Evolutionary conservation across 257 asterid genomes (phyloP).

Genomic region (Jasminum sambac): DNA sequence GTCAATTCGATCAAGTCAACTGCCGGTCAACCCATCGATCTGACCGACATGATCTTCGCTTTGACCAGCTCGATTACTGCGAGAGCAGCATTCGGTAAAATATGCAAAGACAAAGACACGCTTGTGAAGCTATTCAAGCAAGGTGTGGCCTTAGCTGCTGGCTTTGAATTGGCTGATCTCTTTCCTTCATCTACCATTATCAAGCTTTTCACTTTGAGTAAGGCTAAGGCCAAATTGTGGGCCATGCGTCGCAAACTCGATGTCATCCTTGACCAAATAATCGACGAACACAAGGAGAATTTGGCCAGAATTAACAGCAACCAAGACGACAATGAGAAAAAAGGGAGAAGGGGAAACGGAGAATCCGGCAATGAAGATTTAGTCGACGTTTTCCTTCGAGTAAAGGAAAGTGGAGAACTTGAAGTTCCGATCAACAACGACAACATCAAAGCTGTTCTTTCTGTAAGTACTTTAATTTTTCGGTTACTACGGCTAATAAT

Average conservation of each 20-base stretch:
- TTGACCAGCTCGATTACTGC: not conserved
- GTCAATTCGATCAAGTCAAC: not conserved
- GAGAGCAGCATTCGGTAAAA: not conserved
- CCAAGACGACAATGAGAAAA: not conserved
- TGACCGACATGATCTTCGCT: not conserved
- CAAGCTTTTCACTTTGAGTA: not conserved
- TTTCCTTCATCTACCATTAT: not conserved
- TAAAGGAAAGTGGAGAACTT: constrained; percentile 6
- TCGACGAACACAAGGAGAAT: constrained; percentile 7
- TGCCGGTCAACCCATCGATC: not conserved
- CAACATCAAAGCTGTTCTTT: constrained; percentile 9
- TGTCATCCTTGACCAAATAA: not conserved
- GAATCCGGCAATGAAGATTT: not conserved
- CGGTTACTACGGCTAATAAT: not conserved
- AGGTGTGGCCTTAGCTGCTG: not conserved
- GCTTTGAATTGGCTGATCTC: constrained; percentile 2
- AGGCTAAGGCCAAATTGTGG: not conserved
- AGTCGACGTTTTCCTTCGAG: not conserved
- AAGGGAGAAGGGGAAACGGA: not conserved
- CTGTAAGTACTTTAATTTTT: not conserved
- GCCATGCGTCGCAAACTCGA: constrained; percentile 1
- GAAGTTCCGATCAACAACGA: not conserved
- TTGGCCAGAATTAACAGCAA: not conserved
- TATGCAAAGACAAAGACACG: not conserved
- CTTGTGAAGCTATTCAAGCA: constrained; percentile 5